Evolutionary conservation across 2,329 filamentous ascomycete species (phyloP), one percentile per base, ranked within the genome.

Genomic region (Phialophora macrospora): DNA sequence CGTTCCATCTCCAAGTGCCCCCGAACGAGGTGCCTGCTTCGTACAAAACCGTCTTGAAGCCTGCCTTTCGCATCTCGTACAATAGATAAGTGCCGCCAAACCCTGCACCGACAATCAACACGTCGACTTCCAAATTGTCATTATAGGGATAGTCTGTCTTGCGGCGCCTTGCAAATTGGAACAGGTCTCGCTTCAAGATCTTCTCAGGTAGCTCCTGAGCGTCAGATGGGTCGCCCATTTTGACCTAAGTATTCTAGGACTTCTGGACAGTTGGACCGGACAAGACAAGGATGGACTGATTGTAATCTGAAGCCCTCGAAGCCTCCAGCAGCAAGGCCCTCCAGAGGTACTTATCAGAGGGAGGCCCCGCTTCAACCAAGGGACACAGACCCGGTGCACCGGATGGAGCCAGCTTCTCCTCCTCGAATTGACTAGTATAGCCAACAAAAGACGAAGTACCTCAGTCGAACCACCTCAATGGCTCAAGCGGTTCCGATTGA

Each of bases 41-140:
- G 67, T 82, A 83, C n/a, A 87, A 76, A 24, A 80, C 78, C 1
- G 78, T 75, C 14, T 81, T 81, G 44, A 82, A 74, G 1, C 84
- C 85, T 8, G 78, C 77, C 17, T 85, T 81, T 1, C 83, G 81
- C 20, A 86, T 79, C 0, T 81, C 80, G 69, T 85, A 81, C 32
- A 86, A 80, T 74, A 81, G 80, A 62, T 82, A 85, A 22, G 83
- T 75, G 17, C 83, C 83, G 38, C 80, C 69, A 57, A 74, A 73
- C 2, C 75, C 74, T 4, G 73, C 74, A 24, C 75, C 75, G 2
- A 75, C 70, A 55, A 71, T 69, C 55, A 74, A 63, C 14, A 70
- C 73, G 68, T 76, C 75, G 48, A 76, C 60, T 22, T 68, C 63
- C 34, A 71, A 61, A 48, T 69, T 64, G 9, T 68, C 62, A 5